A percentile compares a stretch with the other conserved stretches of the same genome.
phyloP scores from a whole-genome alignment of 305 asterid species.

The Fraxinus xanthoxyloides region DNA sequence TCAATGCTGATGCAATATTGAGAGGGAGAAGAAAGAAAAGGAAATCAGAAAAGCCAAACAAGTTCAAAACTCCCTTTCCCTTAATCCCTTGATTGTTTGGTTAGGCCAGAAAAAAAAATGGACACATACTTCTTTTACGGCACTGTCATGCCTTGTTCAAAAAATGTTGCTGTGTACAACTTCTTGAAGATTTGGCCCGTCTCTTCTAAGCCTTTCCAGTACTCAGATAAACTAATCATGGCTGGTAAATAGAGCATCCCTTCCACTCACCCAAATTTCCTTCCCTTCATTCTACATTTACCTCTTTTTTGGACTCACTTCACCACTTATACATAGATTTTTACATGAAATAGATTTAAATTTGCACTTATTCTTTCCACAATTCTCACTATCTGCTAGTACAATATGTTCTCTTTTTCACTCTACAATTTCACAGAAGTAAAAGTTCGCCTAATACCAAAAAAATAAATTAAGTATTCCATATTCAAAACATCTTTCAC shows the following conservation, averaged over 20 bases:
- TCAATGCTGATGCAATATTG: background rate
- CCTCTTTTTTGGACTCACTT: background rate
- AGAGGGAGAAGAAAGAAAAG: background rate
- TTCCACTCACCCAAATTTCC: background rate
- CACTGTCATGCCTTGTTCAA: background rate
- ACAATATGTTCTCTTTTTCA: background rate
- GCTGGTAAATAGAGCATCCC: background rate
- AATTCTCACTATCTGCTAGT: background rate
- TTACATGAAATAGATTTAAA: background rate
- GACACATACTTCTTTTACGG: background rate
- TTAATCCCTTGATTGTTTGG: background rate
- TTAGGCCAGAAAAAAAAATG: background rate
- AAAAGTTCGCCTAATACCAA: background rate
- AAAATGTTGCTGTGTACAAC: background rate
- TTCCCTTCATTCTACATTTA: background rate
- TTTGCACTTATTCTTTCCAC: background rate
- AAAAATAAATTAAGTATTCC: background rate
- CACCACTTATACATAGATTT: background rate
- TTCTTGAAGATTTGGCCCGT: background rate
- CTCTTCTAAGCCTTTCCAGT: background rate
- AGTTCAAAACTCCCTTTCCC: background rate
- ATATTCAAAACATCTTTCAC: background rate
- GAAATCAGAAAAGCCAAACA: background rate
- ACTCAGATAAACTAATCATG: background rate
- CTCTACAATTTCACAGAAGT: background rate